Evolutionary conservation across 2,329 filamentous ascomycete genomes (phyloP).

Genomic region (Calonectria naviculata): DNA sequence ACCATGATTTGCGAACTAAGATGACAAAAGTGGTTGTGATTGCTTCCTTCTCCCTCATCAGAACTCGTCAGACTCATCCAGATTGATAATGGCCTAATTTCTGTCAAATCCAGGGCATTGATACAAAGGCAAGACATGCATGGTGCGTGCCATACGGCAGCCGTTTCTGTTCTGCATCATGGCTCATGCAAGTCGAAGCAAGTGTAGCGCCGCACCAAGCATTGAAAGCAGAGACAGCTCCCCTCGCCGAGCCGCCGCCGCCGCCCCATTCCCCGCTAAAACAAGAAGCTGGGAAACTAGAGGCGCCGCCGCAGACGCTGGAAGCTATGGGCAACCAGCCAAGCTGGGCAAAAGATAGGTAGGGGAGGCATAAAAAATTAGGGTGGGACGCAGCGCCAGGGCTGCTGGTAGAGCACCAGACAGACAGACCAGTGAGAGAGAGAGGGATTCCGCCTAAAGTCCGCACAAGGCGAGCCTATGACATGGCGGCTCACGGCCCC

Average conservation of each 20-base stretch:
- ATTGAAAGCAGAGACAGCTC: not conserved
- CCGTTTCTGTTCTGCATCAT: not conserved
- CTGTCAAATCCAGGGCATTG: not conserved
- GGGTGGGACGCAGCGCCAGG: not conserved
- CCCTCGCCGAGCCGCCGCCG: no score
- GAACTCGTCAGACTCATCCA: no score
- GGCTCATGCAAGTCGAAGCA: not conserved
- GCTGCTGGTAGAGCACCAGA: not conserved
- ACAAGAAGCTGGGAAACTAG: not conserved
- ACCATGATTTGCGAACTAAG: not conserved
- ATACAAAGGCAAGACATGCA: not conserved
- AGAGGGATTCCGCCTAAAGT: not conserved
- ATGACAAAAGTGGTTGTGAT: not conserved
- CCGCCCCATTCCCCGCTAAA: not conserved
- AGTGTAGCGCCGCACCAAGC: no score
- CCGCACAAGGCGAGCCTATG: constrained; percentile 13
- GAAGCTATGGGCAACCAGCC: not conserved
- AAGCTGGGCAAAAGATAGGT: not conserved
- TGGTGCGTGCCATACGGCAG: not conserved
- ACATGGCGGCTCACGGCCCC: constrained; percentile 12
- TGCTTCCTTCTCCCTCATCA: not conserved
- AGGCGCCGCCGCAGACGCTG: not conserved
- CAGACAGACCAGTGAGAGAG: not conserved
- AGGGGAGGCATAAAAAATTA: not conserved
- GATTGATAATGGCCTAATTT: not conserved